Evolutionary conservation across 2,329 filamentous ascomycete species (phyloP), one percentile per base, ranked within the genome.

Genomic region (Trichoderma harzianum): DNA sequence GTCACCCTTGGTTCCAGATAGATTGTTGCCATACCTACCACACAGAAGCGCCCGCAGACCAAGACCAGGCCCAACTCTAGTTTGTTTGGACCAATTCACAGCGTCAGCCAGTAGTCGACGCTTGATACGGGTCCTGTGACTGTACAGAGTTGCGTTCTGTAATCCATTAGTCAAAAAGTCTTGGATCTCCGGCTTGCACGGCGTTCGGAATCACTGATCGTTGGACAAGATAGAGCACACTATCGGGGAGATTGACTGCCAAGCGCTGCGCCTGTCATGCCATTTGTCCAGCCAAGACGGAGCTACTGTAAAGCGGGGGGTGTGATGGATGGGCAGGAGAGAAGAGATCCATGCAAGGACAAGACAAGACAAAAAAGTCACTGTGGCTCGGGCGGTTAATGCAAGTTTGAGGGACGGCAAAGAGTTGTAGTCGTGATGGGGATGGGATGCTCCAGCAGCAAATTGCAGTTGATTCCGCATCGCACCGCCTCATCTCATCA

Each of bases 401-500:
- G 43, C 43, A 24, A 18, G 16, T 39, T 18, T n/a, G 39, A 43
- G 39, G 7, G 39, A 43, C 39, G 16, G 39, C 39, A 43, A 12
- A 24, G 47, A 53, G 47, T 53, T 12, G 12, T 24, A 53, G 47
- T 53, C n/a, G 7, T 16, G 18, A 34, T 34, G 14, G 10, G 36
- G 36, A 36, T 36, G 34, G 24, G 58, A 34, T 24, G 30, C 28
- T 36, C 30, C 57, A 55, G 28, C 26, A 36, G 58, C n/a, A 61
- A 14, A 8, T 39, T n/a, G 18, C 39, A 43, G 58, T 24, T 24
- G 24, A 47, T 14, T n/a, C 26, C 26, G 28, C 62, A 65, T 16
- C 14, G 34, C 34, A 36, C 26, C 28, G 62, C 39, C 62, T 53
- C 62, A 65, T 65, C 62, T 53, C 62, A 65, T 65, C 62, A 65